phyloP scores from a whole-genome alignment of 305 asterid genomes.

The Fraxinus baroniana region DNA sequence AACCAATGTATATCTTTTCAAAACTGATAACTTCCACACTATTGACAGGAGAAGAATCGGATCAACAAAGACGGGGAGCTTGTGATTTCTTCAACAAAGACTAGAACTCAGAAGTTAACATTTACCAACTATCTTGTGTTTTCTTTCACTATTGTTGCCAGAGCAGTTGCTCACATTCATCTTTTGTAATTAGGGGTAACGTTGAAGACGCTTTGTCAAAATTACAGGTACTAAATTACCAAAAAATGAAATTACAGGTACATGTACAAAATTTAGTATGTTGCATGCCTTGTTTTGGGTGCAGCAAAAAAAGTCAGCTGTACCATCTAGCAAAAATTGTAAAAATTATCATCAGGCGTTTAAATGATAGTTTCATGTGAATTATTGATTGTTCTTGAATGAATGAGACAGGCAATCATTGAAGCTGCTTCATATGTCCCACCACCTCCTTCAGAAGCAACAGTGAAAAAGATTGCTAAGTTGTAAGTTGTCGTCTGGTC shows the following conservation, averaged over 20 bases:
- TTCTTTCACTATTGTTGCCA: slow-evolving; percentile 11
- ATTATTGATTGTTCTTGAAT: slow-evolving; percentile 1
- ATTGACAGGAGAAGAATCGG: slow-evolving; percentile 76
- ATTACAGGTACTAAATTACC: slow-evolving; percentile 69
- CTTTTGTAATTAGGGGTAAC: slow-evolving; percentile 62
- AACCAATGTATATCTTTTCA: neutral
- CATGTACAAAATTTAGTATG: neutral
- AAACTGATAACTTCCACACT: slow-evolving; percentile 6
- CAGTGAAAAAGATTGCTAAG: slow-evolving; percentile 63
- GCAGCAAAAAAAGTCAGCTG: neutral
- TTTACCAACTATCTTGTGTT: slow-evolving; percentile 23
- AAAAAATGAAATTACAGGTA: slow-evolving; percentile 29
- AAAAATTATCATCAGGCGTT: neutral
- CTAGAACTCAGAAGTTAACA: slow-evolving; percentile 81
- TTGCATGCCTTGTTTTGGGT: neutral
- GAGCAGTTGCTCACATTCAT: slow-evolving; percentile 26
- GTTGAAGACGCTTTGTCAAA: slow-evolving; percentile 85
- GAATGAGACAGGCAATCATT: slow-evolving; percentile 68
- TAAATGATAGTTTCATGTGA: neutral
- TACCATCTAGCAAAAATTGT: slow-evolving; percentile 17
- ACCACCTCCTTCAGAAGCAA: slow-evolving; percentile 90
- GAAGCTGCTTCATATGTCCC: slow-evolving; percentile 94
- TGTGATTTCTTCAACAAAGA: slow-evolving; percentile 85
- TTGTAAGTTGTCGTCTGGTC: slow-evolving; percentile 49
- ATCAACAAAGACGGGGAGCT: slow-evolving; percentile 94